phyloP scores from a whole-genome alignment of 192 early-diverging fungal genomes.

The Tieghemiomyces parasiticus region DNA sequence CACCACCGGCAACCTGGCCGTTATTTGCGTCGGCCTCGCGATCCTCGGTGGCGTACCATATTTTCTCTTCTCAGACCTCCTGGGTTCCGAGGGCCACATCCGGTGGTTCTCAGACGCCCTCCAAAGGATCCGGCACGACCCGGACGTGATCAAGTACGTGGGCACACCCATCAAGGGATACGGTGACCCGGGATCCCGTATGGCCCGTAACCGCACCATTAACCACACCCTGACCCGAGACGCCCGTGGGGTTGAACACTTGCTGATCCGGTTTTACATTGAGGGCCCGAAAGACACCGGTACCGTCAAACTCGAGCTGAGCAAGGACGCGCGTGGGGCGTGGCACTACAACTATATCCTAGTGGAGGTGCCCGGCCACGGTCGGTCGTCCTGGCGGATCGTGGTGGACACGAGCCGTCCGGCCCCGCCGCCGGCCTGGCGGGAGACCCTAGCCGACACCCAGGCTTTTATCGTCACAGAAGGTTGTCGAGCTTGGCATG shows the following conservation, averaged over 20 bases:
- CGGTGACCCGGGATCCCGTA: slow-evolving; percentile 8
- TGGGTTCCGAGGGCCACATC: slow-evolving; percentile 8
- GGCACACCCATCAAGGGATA: slow-evolving; percentile 10
- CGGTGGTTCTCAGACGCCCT: slow-evolving; percentile 10
- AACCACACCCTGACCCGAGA: not conserved
- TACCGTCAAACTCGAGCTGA: slow-evolving; percentile 8
- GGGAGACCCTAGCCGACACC: not conserved
- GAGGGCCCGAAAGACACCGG: slow-evolving; percentile 5
- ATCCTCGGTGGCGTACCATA: slow-evolving; percentile 6
- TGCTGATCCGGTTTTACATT: slow-evolving; percentile 10
- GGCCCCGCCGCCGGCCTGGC: slow-evolving; percentile 9
- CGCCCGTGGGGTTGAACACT: slow-evolving; percentile 4
- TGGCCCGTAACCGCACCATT: slow-evolving; percentile 9
- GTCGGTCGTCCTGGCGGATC: slow-evolving; percentile 3
- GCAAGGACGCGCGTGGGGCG: not conserved
- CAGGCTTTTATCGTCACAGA: no score
- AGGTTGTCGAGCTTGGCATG: no score
- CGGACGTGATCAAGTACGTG: not conserved
- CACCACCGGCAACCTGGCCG: not conserved
- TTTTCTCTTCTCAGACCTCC: slow-evolving; percentile 16
- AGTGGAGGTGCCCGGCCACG: slow-evolving; percentile 10
- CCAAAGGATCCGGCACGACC: slow-evolving; percentile 5
- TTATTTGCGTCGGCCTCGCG: not conserved
- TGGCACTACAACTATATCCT: slow-evolving; percentile 10
- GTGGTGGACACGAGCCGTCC: not conserved